A percentile compares a stretch with the other conserved stretches of the same genome.
Conservation (phyloP, 441 rosid species). For the Viola pubescens region DNA sequence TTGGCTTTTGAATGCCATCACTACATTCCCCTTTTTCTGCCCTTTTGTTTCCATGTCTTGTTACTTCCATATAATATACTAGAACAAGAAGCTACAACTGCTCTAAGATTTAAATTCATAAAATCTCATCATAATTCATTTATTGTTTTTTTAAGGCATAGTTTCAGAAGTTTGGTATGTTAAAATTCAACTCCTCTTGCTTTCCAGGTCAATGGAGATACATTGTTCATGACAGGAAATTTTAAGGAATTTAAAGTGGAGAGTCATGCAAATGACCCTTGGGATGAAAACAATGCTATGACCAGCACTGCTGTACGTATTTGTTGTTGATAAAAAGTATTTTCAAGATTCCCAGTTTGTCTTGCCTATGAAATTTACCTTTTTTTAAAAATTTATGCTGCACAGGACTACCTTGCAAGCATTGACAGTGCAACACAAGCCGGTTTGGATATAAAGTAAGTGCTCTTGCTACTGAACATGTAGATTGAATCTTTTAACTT, state of each 20-base stretch:
- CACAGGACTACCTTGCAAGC: slow-evolving; percentile 92
- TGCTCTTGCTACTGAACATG: slow-evolving; percentile 11
- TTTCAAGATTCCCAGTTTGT: slow-evolving; percentile 2
- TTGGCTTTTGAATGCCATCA: too few species aligned
- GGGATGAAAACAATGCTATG: slow-evolving; percentile 83
- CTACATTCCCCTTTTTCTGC: too few species aligned
- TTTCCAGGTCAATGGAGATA: slow-evolving; percentile 90
- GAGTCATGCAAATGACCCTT: slow-evolving; percentile 44
- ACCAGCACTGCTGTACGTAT: slow-evolving; percentile 60
- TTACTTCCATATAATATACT: too few species aligned
- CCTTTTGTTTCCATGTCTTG: too few species aligned
- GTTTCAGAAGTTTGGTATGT: slow-evolving; percentile 5
- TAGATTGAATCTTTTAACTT: slow-evolving; percentile 8
- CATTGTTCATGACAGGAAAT: slow-evolving; percentile 75
- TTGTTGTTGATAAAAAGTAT: slow-evolving; percentile 11
- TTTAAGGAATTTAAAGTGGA: slow-evolving; percentile 88
- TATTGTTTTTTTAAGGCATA: not conserved
- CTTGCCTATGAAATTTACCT: slow-evolving; percentile 7
- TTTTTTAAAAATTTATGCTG: slow-evolving; percentile 15
- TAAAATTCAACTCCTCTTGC: slow-evolving; percentile 3
- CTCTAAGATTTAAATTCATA: not conserved
- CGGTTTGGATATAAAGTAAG: slow-evolving; percentile 64
- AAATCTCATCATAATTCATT: not conserved
- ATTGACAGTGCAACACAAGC: slow-evolving; percentile 55
- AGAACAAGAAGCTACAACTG: not conserved